Percentiles rank a stretch among this genome's conserved stretches.
phyloP scores from a whole-genome alignment of 169 alveolate genomes.

The Cryptosporidium andersoni region DNA sequence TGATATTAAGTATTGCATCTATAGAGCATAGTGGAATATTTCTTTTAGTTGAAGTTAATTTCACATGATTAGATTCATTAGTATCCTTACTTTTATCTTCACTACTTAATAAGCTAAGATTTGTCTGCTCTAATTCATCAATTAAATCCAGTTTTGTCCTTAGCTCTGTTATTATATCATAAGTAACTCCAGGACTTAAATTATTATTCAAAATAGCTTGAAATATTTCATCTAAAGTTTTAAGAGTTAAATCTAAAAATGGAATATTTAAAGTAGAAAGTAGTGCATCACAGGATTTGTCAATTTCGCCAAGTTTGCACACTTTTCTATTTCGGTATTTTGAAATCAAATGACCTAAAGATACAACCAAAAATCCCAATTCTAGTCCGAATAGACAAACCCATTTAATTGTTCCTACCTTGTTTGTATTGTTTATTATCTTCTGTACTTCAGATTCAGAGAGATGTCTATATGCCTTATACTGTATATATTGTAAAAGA shows the following conservation, averaged over 20 bases:
- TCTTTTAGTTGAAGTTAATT: neutral
- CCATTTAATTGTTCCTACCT: slow-evolving; percentile 50
- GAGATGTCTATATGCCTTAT: slow-evolving; percentile 34
- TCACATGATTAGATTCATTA: neutral
- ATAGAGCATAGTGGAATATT: slow-evolving; percentile 55
- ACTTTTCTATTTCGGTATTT: neutral
- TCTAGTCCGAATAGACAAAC: slow-evolving; percentile 25
- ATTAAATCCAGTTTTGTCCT: neutral
- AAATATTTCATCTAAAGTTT: slow-evolving; percentile 3
- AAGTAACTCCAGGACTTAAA: slow-evolving; percentile 22
- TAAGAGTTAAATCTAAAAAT: neutral
- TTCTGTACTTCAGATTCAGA: neutral
- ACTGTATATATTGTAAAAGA: slow-evolving; percentile 45
- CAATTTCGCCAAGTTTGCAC: neutral
- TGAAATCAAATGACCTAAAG: slow-evolving; percentile 11
- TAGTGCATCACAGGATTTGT: neutral
- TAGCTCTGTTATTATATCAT: slow-evolving; percentile 42
- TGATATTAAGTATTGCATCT: slow-evolving; percentile 62
- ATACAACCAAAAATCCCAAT: slow-evolving; percentile 5
- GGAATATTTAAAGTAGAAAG: neutral
- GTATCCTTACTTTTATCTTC: neutral
- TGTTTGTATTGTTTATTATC: slow-evolving; percentile 5
- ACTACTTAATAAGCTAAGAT: no score
- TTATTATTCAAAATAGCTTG: slow-evolving; percentile 20
- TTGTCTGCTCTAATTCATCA: neutral